These are phyloP conservation scores for Fraxinus floribunda DNA, from an alignment of 305 asterid species.

Conservation along the genomic window DNA sequence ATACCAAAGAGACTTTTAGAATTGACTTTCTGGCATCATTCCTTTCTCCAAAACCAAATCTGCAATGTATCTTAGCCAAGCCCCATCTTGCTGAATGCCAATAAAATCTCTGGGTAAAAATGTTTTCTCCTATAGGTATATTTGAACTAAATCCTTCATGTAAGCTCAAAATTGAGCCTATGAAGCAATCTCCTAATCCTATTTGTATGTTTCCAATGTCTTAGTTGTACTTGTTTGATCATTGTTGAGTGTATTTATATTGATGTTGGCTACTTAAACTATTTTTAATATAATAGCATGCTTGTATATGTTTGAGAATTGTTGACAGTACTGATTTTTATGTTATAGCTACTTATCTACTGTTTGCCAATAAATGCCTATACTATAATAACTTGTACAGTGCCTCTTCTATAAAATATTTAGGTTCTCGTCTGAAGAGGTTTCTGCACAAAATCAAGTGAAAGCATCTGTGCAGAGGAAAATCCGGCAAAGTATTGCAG, in stretches of 20 bases:
- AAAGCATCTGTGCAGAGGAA: conserved; percentile 96
- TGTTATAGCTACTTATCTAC: background rate
- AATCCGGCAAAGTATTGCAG: conserved; percentile 90
- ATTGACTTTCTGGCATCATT: background rate
- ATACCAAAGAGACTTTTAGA: background rate
- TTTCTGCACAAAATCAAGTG: conserved; percentile 97
- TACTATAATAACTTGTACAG: conserved; percentile 16
- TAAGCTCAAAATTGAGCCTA: background rate
- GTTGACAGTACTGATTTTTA: background rate
- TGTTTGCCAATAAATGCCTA: background rate
- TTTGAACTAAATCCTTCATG: background rate
- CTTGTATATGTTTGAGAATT: background rate
- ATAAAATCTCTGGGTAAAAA: background rate
- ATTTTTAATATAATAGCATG: background rate
- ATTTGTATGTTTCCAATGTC: background rate
- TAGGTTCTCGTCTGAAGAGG: conserved; percentile 94
- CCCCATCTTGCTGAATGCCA: background rate
- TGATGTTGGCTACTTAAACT: background rate
- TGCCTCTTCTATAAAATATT: conserved; percentile 13
- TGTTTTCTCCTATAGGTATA: background rate
- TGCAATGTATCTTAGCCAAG: background rate
- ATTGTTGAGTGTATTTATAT: background rate
- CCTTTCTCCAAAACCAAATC: background rate
- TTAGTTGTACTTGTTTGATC: background rate
- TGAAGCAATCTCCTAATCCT: background rate